These are phyloP conservation scores for Rhizopogon salebrosus DNA, from an alignment of 768 basidiomycete species.

Conservation along the genomic window DNA sequence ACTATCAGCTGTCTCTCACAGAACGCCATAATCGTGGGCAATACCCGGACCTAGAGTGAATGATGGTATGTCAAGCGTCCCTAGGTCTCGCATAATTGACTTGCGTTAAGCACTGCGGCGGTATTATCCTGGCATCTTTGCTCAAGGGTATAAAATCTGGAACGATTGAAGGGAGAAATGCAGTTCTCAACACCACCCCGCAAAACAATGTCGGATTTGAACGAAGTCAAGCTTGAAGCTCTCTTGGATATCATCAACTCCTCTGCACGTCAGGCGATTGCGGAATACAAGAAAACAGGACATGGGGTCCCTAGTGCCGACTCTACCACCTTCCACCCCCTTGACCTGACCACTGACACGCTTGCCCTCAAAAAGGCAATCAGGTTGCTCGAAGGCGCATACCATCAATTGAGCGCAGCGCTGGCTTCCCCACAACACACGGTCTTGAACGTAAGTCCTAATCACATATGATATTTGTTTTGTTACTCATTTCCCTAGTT, in stretches of 20 bases:
- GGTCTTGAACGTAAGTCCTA: slow-evolving; percentile 16
- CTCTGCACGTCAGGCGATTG: slow-evolving; percentile 21
- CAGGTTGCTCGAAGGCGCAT: slow-evolving; percentile 20
- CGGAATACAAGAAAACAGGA: slow-evolving; percentile 20
- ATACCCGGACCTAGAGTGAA: no score
- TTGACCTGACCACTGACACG: slow-evolving; percentile 15
- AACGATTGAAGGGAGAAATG: no score
- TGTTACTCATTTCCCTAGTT: not conserved
- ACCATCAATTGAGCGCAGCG: slow-evolving; percentile 18
- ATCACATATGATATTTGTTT: not conserved
- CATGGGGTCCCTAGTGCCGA: slow-evolving; percentile 21
- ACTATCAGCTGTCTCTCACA: no score
- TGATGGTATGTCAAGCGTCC: no score
- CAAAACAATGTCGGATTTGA: not conserved
- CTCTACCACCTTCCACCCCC: slow-evolving; percentile 16
- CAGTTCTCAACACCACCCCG: no score
- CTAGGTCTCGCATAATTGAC: no score
- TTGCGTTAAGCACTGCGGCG: no score
- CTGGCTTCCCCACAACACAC: slow-evolving; percentile 25
- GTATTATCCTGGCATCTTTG: no score
- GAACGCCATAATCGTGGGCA: no score
- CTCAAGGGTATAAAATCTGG: no score
- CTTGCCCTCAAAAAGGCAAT: slow-evolving; percentile 21
- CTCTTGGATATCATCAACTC: slow-evolving; percentile 27
- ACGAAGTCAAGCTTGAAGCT: slow-evolving; percentile 23